phyloP scores from a whole-genome alignment of 1,284 basidiomycete species.

The Chalciporus sp. region DNA sequence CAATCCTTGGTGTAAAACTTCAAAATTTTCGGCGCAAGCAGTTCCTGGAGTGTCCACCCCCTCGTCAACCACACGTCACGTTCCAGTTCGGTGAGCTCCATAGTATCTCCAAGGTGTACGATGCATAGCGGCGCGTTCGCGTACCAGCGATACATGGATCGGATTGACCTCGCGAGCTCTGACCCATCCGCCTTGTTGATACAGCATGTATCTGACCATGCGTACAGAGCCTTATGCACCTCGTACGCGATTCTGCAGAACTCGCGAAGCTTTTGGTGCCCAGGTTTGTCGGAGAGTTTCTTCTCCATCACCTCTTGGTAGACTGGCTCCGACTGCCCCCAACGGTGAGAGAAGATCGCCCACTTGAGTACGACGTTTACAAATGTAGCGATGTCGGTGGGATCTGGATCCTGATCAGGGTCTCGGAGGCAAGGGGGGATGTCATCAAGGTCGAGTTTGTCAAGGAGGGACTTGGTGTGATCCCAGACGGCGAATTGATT shows the following conservation, averaged over 20 bases:
- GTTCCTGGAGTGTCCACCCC: background rate
- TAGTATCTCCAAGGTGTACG: background rate
- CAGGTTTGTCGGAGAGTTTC: background rate
- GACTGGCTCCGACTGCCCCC: slow-evolving; percentile 1
- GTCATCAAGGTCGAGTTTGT: background rate
- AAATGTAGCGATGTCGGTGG: background rate
- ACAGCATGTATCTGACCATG: slow-evolving; percentile 7
- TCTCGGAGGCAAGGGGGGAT: background rate
- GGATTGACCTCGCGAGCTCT: slow-evolving; percentile 10
- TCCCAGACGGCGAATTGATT: background rate
- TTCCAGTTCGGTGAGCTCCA: background rate
- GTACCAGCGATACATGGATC: slow-evolving; percentile 13
- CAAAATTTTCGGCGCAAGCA: background rate
- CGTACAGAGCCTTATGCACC: slow-evolving; percentile 2
- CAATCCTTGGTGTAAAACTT: slow-evolving; percentile 3
- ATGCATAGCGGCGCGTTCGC: slow-evolving; percentile 1
- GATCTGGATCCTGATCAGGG: background rate
- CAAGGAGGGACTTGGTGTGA: background rate
- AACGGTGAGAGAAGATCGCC: slow-evolving; percentile 10
- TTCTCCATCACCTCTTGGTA: background rate
- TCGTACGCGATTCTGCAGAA: slow-evolving; percentile 2
- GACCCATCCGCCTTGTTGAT: slow-evolving; percentile 2
- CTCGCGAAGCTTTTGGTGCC: slow-evolving; percentile 1
- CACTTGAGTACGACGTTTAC: background rate
- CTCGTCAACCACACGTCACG: slow-evolving; percentile 7